phyloP scores from a whole-genome alignment of 2,329 filamentous ascomycete species.

The Stachybotrys chartarum region DNA sequence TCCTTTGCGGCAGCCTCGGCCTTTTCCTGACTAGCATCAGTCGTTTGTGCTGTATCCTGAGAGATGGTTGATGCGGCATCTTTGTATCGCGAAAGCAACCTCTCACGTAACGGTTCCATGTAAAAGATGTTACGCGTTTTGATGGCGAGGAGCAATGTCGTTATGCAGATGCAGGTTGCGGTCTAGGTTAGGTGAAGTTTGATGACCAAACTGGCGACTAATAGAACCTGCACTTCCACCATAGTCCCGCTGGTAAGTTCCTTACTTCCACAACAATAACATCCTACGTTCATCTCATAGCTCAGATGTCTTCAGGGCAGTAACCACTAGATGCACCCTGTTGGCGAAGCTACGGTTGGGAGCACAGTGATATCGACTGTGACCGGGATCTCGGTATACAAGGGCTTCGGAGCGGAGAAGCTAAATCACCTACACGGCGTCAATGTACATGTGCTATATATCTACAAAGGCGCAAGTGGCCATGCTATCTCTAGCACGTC shows the following conservation, averaged over 20 bases:
- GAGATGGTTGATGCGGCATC: not conserved
- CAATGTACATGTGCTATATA: conserved; percentile 7
- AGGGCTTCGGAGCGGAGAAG: not conserved
- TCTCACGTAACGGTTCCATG: not conserved
- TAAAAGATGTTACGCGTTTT: not conserved
- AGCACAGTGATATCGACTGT: not conserved
- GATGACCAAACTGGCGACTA: no score
- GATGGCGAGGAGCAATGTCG: no score
- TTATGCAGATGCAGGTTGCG: no score
- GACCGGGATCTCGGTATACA: not conserved
- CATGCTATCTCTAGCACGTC: conserved; percentile 52
- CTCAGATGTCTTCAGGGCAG: no score
- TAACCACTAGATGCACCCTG: no score
- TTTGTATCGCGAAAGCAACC: not conserved
- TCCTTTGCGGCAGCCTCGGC: not conserved
- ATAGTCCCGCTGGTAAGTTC: no score
- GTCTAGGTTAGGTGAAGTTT: no score
- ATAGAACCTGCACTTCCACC: no score
- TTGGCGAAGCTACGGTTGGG: no score
- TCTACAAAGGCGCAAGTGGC: conserved; percentile 1
- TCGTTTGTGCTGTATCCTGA: not conserved
- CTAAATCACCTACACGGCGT: not conserved
- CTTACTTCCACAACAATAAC: no score
- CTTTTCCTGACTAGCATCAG: not conserved
- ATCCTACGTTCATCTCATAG: no score